Base-by-base conservation (phyloP, 106 monocot species). In the Narthecium ossifragum region DNA sequence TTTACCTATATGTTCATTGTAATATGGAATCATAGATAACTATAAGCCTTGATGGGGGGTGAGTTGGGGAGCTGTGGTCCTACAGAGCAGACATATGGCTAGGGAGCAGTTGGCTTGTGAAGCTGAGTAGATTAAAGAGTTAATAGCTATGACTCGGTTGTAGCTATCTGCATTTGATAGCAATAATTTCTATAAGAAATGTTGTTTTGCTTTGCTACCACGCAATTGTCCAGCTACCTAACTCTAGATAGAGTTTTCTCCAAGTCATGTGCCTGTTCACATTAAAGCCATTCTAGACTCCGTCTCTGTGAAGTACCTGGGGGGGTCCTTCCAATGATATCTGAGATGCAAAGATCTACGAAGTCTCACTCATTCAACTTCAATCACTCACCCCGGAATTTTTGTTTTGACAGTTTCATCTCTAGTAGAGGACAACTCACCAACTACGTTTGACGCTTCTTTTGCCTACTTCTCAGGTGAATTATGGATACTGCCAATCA, bases 11-110 rank as follows among this genome's bases (percentile, higher is more conserved):
- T 10, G 12, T 43, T 7, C 18, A 13, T 13, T 43, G 43, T 13
- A 43, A 17, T 0, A 4, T 17, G 18, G 17, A 43, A 43, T 13
- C 10, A 43, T 7, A 2, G 2, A 17, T 43, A 3, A 43, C 12
- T 39, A 6, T 43, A 43, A 43, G 43, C 43, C 4, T 43, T n/a
- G n/a, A n/a, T n/a, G n/a, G n/a, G n/a, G n/a, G n/a, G n/a, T n/a
- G n/a, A n/a, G n/a, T n/a, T n/a, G n/a, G n/a, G 43, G 14, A 43
- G 43, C 14, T 43, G 43, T 43, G 43, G 43, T 43, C 43, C 43
- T 43, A 3, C 18, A n/a, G 43, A 43, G 17, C 43, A 4, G 14
- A 3, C 43, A 43, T 43, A 43, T 43, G 0, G 43, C 11, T 17
- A 18, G 4, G 43, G 18, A 43, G 43, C 18, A 43, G 43, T 43